Conservation (phyloP, 805 yeast species). For the Hanseniaspora lindneri region DNA sequence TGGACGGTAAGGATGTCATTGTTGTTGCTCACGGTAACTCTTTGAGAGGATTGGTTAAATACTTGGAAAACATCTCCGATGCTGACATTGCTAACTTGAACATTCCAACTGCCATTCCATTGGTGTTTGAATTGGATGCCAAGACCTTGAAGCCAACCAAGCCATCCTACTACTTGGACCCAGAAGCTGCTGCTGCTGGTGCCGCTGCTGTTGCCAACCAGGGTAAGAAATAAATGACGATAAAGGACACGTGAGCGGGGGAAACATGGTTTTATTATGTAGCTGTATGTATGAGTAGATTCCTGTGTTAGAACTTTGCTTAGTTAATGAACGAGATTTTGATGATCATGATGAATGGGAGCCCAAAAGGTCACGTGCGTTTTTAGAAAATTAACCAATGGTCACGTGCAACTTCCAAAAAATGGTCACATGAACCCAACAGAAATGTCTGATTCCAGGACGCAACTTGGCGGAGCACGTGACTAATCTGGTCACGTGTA, state of each 20-base stretch:
- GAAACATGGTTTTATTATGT: not conserved
- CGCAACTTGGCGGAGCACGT: no score
- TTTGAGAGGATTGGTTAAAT: conserved; percentile 88
- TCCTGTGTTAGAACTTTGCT: no score
- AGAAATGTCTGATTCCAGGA: no score
- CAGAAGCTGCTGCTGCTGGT: conserved; percentile 99
- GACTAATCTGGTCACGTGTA: no score
- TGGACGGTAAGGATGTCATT: conserved; percentile 79
- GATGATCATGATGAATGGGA: no score
- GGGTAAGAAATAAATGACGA: conserved; percentile 53
- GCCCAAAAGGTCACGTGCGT: no score
- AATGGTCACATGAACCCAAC: no score
- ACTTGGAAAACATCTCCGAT: conserved; percentile 86
- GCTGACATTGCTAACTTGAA: conserved; percentile 85
- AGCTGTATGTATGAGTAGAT: not conserved
- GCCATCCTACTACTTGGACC: conserved; percentile 93
- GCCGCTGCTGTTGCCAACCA: conserved; percentile 98
- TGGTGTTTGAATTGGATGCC: conserved; percentile 88
- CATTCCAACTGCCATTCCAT: conserved; percentile 97
- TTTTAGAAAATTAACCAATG: no score
- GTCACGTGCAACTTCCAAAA: no score
- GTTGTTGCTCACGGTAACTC: conserved; percentile 98
- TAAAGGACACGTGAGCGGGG: conserved; percentile 1
- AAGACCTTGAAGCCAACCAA: conserved; percentile 68
- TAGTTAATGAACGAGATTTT: no score